Percentiles rank a stretch among this genome's conserved stretches.
These are phyloP conservation scores for Monilinia vaccinii-corymbosi DNA, from an alignment of 2,329 filamentous ascomycete species.

Conservation along the genomic window DNA sequence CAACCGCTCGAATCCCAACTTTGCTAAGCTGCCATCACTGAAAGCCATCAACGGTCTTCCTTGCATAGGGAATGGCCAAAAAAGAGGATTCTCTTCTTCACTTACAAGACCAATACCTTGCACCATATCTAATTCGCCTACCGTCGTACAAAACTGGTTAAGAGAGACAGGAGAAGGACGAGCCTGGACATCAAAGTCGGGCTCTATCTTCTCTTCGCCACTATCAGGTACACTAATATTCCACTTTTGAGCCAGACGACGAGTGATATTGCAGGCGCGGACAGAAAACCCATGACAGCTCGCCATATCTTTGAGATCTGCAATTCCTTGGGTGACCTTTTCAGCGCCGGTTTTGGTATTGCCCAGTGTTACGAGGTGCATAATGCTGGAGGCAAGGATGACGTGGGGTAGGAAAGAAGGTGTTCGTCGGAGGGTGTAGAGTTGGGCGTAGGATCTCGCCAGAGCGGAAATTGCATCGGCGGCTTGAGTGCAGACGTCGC, in stretches of 20 bases:
- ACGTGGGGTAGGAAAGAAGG: constrained; percentile 30
- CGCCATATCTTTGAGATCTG: constrained; percentile 51
- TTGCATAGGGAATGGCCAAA: constrained; percentile 27
- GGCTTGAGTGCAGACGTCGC: constrained; percentile 28
- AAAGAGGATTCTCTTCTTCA: constrained; percentile 19
- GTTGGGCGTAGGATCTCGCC: constrained; percentile 25
- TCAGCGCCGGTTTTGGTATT: constrained; percentile 26
- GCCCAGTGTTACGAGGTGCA: constrained; percentile 23
- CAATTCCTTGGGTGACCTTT: constrained; percentile 44
- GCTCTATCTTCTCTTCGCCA: constrained; percentile 23
- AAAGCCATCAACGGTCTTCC: constrained; percentile 21
- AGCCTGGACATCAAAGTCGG: constrained; percentile 26
- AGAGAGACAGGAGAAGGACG: constrained; percentile 11
- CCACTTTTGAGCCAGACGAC: constrained; percentile 50
- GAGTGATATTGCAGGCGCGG: constrained; percentile 37
- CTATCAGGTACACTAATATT: constrained; percentile 42
- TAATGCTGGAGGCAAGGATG: constrained; percentile 24
- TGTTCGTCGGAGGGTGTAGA: constrained; percentile 28
- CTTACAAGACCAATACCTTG: constrained; percentile 12
- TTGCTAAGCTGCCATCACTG: not conserved
- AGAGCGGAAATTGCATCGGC: constrained; percentile 30
- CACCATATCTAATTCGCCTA: constrained; percentile 28
- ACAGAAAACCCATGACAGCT: constrained; percentile 30
- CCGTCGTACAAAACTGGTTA: constrained; percentile 24
- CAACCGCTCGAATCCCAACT: not conserved